These are phyloP conservation scores for Naematelia encephala DNA, from an alignment of 768 basidiomycete genomes.

Conservation along the genomic window DNA sequence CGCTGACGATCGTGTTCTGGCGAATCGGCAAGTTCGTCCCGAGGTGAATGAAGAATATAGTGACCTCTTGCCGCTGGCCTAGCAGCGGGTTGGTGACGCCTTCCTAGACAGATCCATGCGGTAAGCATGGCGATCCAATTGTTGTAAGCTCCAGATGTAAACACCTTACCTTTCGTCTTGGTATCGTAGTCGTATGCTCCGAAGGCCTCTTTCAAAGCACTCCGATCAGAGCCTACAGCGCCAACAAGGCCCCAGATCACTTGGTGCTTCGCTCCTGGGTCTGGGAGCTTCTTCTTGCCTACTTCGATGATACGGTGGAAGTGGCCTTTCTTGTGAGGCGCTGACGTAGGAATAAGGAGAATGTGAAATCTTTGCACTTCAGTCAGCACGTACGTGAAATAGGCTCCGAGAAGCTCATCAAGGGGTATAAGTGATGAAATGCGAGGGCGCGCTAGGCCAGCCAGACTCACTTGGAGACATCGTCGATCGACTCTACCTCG, in stretches of 20 bases:
- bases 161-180: constrained; percentile 38
- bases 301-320: constrained; percentile 45
- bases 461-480: constrained; percentile 41
- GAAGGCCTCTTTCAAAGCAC: constrained; percentile 32
- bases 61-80: constrained; percentile 45
- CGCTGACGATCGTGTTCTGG: constrained; percentile 37
- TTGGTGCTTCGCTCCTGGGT: constrained; percentile 41
- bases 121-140: neutral
- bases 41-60: constrained; percentile 46
- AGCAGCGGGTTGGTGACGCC: constrained; percentile 37
- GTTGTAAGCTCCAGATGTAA: neutral
- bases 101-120: constrained; percentile 26
- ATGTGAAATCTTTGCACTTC: constrained; percentile 40
- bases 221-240: constrained; percentile 20
- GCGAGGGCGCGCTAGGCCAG: neutral
- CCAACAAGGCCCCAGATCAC: constrained; percentile 45
- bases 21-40: constrained; percentile 36
- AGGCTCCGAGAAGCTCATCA: too few species aligned
- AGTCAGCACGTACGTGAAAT: too few species aligned
- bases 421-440: constrained; percentile 3
- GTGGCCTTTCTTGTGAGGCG: constrained; percentile 34
- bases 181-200: constrained; percentile 43
- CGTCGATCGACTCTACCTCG: constrained; percentile 38
- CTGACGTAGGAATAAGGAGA: constrained; percentile 38
- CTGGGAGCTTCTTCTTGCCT: constrained; percentile 48